These are phyloP conservation scores for Daldinia decipiens DNA, from an alignment of 495 filamentous ascomycete genomes.

Conservation along the genomic window DNA sequence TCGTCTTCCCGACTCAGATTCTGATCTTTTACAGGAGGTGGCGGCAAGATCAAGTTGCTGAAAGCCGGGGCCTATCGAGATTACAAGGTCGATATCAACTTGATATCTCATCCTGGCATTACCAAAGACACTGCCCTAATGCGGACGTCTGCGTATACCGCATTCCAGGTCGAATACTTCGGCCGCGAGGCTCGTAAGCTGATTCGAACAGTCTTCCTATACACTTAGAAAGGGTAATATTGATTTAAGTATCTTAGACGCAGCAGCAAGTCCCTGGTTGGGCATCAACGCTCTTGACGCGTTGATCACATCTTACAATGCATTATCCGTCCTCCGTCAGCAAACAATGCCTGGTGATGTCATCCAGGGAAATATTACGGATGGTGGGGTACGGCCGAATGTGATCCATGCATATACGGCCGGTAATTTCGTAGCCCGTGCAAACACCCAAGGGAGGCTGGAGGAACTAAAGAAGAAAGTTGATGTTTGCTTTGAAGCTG, in stretches of 20 bases:
- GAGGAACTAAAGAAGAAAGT: constrained; percentile 63
- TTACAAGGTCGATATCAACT: constrained; percentile 66
- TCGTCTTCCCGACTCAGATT: neutral
- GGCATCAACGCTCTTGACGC: constrained; percentile 73
- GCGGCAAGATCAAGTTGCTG: constrained; percentile 74
- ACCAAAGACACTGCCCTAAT: constrained; percentile 55
- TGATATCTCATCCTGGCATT: constrained; percentile 70
- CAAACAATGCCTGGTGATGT: constrained; percentile 70
- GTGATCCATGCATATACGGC: constrained; percentile 68
- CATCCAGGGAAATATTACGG: constrained; percentile 67
- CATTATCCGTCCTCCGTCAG: constrained; percentile 68
- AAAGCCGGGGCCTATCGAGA: constrained; percentile 69
- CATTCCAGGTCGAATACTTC: constrained; percentile 62
- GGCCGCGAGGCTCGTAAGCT: constrained; percentile 55
- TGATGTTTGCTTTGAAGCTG: constrained; percentile 67
- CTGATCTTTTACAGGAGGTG: constrained; percentile 55
- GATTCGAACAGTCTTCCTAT: neutral
- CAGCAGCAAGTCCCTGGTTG: constrained; percentile 71
- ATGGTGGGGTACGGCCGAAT: constrained; percentile 69
- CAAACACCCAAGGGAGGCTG: constrained; percentile 58
- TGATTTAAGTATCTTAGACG: constrained; percentile 53
- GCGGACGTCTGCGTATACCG: constrained; percentile 60
- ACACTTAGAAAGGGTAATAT: constrained; percentile 11
- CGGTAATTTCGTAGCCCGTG: constrained; percentile 63
- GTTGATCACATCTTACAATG: constrained; percentile 69